Evolutionary conservation across 1,284 basidiomycete species (phyloP).

Genomic region (Malassezia vespertilionis): DNA sequence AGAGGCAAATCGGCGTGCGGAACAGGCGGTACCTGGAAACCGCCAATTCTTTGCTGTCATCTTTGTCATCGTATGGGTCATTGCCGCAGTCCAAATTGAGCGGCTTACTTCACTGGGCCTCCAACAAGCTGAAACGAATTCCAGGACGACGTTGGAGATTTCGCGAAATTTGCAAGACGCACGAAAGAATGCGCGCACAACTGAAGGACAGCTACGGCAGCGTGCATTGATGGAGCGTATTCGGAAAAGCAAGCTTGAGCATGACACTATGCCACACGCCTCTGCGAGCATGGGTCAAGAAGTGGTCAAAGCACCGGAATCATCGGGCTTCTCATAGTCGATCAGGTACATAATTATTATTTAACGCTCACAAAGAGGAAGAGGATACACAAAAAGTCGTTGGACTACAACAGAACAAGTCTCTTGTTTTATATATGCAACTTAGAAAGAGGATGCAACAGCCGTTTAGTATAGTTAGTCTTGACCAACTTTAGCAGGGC

Average conservation of each 20-base stretch:
- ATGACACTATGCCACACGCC: no score
- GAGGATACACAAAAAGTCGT: no score
- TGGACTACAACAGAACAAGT: neutral
- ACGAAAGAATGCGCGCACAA: slow-evolving; percentile 6
- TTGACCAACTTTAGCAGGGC: slow-evolving; percentile 19
- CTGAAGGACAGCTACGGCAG: slow-evolving; percentile 9
- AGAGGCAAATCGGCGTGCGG: slow-evolving; percentile 3
- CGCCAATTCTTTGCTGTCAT: slow-evolving; percentile 2
- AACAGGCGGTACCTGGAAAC: slow-evolving; percentile 7
- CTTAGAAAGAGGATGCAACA: neutral
- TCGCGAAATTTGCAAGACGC: slow-evolving; percentile 11
- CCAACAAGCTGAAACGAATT: neutral
- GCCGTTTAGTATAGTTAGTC: no score
- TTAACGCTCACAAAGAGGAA: no score
- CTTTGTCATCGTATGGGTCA: slow-evolving; percentile 5
- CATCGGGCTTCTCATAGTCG: no score
- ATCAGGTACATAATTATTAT: no score
- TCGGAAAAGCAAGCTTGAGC: slow-evolving; percentile 4
- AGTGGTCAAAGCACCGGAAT: no score
- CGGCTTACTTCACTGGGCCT: neutral
- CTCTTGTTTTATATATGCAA: neutral
- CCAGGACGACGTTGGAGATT: neutral
- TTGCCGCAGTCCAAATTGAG: slow-evolving; percentile 6
- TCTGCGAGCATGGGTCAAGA: no score
- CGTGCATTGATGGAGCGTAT: slow-evolving; percentile 10